Evolutionary conservation across 2,329 filamentous ascomycete genomes (phyloP), one percentile per base, ranked within the genome.

Genomic region (Knufia fluminis): DNA sequence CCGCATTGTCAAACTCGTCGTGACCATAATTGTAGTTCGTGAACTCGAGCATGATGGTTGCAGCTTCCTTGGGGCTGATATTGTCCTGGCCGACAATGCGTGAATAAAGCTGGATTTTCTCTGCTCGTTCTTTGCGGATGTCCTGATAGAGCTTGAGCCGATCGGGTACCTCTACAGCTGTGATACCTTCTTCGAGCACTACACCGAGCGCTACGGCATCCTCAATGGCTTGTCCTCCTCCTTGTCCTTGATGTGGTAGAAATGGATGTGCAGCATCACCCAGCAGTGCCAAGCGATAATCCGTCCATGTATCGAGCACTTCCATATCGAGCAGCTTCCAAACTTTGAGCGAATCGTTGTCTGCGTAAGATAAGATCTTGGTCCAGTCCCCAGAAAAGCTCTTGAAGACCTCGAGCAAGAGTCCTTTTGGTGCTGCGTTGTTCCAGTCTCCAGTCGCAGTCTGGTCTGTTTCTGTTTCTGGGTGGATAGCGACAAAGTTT

Each of bases 261-360:
- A 85, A 84, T 0, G 82, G 80, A 60, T 86, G 82, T 0, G 80
- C 82, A 0, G 82, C 79, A 60, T 86, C 82, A 0, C 83, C 82
- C 0, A 86, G 62, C 0, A 85, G 62, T 1, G 72, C 79, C 12
- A 84, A 61, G 3, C 68, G 71, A 1, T 64, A 74, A 1, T 74
- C 70, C 0, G 69, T 66, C 75, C 78, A 85, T 0, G 64, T 69
- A 0, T 74, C 71, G 14, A 85, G 62, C 1, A 70, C 64, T 3
- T 77, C 72, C 76, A 83, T 82, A 54, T 86, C 82, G 3, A 81
- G 60, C 1, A 83, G 62, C 19, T 71, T 73, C 79, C 78, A 83
- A 0, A 79, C 65, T 48, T 75, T 79, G 17, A 81, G 58, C 0
- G 66, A 67, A 0, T 66, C 59, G 0, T 68, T 62, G n/a, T 52